A percentile compares a stretch with the other conserved stretches of the same genome.
These are phyloP conservation scores for Sporothrix inflata DNA, from an alignment of 2,329 filamentous ascomycete species.

Conservation along the genomic window DNA sequence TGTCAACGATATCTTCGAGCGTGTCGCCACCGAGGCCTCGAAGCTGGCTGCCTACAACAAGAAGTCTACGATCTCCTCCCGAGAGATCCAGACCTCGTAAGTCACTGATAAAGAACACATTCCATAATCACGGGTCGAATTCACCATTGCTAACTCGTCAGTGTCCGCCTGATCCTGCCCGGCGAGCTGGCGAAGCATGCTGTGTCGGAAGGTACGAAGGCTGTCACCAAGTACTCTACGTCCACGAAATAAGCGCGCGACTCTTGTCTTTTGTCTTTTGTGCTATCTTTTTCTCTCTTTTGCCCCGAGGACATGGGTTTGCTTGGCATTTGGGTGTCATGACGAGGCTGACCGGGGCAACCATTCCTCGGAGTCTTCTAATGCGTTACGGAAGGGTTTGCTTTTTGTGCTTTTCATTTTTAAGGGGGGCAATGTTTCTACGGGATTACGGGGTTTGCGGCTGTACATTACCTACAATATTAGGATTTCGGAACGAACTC, in stretches of 20 bases:
- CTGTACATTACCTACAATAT: conserved; percentile 73
- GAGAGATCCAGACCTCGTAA: conserved; percentile 97
- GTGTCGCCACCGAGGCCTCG: conserved; percentile 95
- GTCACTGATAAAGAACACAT: conserved; percentile 37
- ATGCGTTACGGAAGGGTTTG: conserved; percentile 75
- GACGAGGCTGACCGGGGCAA: conserved; percentile 55
- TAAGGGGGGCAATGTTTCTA: conserved; percentile 68
- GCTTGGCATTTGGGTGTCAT: conserved; percentile 62
- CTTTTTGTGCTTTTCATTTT: conserved; percentile 53
- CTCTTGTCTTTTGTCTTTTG: conserved; percentile 59
- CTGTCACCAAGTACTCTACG: conserved; percentile 99
- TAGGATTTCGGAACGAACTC: conserved; percentile 65
- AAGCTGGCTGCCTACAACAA: conserved; percentile 99
- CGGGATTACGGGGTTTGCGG: conserved; percentile 71
- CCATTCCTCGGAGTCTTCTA: conserved; percentile 62
- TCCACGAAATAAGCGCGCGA: conserved; percentile 82
- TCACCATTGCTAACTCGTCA: conserved; percentile 58
- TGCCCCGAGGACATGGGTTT: conserved; percentile 51
- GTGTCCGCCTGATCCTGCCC: conserved; percentile 92
- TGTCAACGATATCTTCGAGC: conserved; percentile 99
- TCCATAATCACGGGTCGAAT: background rate
- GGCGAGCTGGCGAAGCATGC: conserved; percentile 99
- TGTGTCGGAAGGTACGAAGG: conserved; percentile 99
- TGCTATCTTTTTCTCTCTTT: background rate
- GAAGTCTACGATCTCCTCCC: conserved; percentile 99